Base-by-base conservation (phyloP, 2,329 filamentous ascomycete species). In the Neonectria punicea region DNA sequence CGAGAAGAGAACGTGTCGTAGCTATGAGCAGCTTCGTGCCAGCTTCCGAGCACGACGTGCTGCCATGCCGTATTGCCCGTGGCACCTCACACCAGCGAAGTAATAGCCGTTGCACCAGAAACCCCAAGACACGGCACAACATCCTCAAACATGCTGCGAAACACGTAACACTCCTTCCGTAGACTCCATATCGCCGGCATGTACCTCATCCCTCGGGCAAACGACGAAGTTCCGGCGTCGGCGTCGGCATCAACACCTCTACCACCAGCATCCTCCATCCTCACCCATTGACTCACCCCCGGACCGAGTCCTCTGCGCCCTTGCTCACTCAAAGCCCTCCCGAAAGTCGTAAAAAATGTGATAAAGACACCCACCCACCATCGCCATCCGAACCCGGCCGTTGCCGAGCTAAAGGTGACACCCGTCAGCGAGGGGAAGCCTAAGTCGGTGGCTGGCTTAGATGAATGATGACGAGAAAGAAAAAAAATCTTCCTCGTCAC, bases 401-500 rank as follows among this genome's bases (percentile, higher is more conserved):
- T 46, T 28, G 53, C 47, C 30, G 39, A 22, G 53, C 25, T 18
- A 7, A 7, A 13, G 10, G 47, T 63, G 20, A 44, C 34, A 47
- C 60, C 60, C 11, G 53, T 39, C 9, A 30, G 25, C 30, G 32
- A 34, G 20, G 20, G 5, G n/a, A 11, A 47, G 49, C 39, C 16
- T 16, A 47, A 41, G 20, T 28, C 25, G 28, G 34, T 49, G 30
- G 43, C 51, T 49, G 49, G 11, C 22, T 20, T n/a, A 56, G 41
- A 46, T 20, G 57, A 41, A 18, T 18, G 9, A 43, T 43, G 39
- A 18, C 39, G n/a, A 43, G n/a, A 43, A 43, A 13, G 25, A 25
- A 22, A 44, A 50, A 30, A 57, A 49, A 39, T 47, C 53, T 54
- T 44, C 13, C 30, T 25, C 53, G 49, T 44, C 50, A 18, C 22